Percentiles rank a stretch among this genome's conserved stretches.
phyloP scores from a whole-genome alignment of 2,329 filamentous ascomycete genomes.

The Aspergillus tamarii region DNA sequence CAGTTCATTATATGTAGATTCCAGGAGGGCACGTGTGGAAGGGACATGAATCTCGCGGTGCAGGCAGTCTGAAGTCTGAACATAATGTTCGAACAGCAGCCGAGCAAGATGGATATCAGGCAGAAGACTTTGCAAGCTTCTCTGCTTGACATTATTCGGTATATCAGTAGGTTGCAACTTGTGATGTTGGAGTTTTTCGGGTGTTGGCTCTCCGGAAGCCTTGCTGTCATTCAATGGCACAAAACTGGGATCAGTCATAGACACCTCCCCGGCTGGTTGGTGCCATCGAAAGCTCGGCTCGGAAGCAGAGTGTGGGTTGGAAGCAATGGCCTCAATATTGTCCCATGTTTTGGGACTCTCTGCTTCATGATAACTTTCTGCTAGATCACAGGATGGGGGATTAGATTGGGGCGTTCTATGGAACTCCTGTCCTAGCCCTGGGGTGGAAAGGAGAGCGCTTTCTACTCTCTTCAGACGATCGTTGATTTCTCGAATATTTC shows the following conservation, averaged over 20 bases:
- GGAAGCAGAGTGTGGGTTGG: neutral
- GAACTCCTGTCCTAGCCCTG: neutral
- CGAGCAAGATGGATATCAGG: neutral
- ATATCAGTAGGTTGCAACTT: neutral
- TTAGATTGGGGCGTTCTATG: neutral
- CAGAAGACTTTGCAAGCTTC: neutral
- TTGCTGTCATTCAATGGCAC: neutral
- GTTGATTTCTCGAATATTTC: neutral
- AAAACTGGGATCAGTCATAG: neutral
- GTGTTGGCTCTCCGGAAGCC: neutral
- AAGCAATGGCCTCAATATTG: neutral
- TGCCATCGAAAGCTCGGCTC: neutral
- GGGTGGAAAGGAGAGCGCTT: neutral
- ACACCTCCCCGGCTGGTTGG: neutral
- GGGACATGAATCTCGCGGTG: constrained; percentile 2
- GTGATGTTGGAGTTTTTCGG: neutral
- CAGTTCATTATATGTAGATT: neutral
- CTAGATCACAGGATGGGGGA: neutral
- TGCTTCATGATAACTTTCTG: neutral
- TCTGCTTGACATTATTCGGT: neutral
- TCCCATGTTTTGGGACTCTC: neutral
- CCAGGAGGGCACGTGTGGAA: neutral
- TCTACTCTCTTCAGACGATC: neutral
- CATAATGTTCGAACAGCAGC: neutral
- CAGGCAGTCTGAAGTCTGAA: neutral